Evolutionary conservation across 192 early-diverging fungal genomes (phyloP), one percentile per base, ranked within the genome.

Genomic region (Glomus cerebriforme): DNA sequence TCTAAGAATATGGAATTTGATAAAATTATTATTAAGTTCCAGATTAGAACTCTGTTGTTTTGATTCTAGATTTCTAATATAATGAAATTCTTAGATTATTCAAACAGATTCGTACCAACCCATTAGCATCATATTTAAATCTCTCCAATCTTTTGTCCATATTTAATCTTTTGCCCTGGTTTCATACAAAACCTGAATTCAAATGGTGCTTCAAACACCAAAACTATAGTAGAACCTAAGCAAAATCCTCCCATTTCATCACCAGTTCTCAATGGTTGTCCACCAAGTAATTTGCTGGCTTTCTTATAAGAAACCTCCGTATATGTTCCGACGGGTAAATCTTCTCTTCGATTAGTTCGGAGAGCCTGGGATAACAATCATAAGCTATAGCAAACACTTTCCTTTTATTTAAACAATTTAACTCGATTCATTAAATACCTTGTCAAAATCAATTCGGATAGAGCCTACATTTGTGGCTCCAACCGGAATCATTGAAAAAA

Each of bases 381-480:
- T 39, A 39, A 68, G 32, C 35, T 32, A 43, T 26, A 19, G 26
- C 22, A 81, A 71, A 47, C 4, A 83, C 15, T 60, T 19, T 66
- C 43, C 34, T 15, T 13, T 34, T 45, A 22, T 7, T 22, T 22
- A 37, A 39, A 27, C 5, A 27, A 74, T 64, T 8, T 29, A 59
- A 34, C 2, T 6, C 7, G 64, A 47, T 58, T 19, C 2, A 13
- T 43, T 27, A 73, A 68, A 73, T 85, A 91, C 92, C 80, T 93
- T 89, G 81, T 96, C 96, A 88, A 98, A 96, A 83, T 98, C 96
- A 64, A 99, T 89, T 35, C 92, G 91, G 77, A 99, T 97, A 17
- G 93, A 93, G 1, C 98, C 98, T 27, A 99, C 98, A 79, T 99
- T 99, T 12, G 98, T 99, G 0, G 98, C 97, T 0, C 96, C 98